These are phyloP conservation scores for Gracilaria gracilis DNA, from an alignment of 23 red algal genomes.

Conservation along the genomic window DNA sequence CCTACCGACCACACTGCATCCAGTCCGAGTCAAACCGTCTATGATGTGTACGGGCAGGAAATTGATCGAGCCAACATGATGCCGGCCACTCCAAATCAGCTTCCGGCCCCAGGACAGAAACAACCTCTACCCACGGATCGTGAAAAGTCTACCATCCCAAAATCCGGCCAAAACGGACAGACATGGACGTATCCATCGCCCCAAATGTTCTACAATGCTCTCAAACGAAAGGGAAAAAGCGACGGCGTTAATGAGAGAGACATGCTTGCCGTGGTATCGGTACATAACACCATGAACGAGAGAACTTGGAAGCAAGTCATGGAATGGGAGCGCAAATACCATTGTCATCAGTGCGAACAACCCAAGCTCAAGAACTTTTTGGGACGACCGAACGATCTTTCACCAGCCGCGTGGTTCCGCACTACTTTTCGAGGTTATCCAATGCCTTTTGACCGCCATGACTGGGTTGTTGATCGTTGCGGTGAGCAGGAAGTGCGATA, in stretches of 20 bases:
- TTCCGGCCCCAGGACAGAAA: conserved; percentile 80
- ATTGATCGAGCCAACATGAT: conserved; percentile 78
- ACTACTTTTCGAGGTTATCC: conserved; percentile 67
- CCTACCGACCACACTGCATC: neutral
- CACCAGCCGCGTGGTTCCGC: conserved; percentile 75
- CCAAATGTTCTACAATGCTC: conserved; percentile 90
- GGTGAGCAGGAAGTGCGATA: conserved; percentile 72
- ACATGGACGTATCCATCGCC: conserved; percentile 86
- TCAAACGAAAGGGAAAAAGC: conserved; percentile 86
- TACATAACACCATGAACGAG: conserved; percentile 94
- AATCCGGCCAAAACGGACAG: conserved; percentile 10
- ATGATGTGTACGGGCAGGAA: conserved; percentile 85
- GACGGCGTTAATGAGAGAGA: conserved; percentile 73
- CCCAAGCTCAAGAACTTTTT: conserved; percentile 65
- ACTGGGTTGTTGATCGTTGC: conserved; percentile 87
- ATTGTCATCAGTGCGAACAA: conserved; percentile 71
- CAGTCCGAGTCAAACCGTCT: conserved; percentile 8
- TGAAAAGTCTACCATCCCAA: conserved; percentile 77
- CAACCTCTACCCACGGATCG: conserved; percentile 65
- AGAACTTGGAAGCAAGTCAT: conserved; percentile 80
- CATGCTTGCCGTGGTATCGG: conserved; percentile 77
- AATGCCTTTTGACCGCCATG: conserved; percentile 85
- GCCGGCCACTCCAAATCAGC: conserved; percentile 81
- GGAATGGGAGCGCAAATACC: conserved; percentile 73
- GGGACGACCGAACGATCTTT: conserved; percentile 77